A percentile compares a stretch with the other conserved stretches of the same genome.
Evolutionary conservation across 371 early-diverging fungal species (phyloP).

Genomic region (Catenaria anguillulae): DNA sequence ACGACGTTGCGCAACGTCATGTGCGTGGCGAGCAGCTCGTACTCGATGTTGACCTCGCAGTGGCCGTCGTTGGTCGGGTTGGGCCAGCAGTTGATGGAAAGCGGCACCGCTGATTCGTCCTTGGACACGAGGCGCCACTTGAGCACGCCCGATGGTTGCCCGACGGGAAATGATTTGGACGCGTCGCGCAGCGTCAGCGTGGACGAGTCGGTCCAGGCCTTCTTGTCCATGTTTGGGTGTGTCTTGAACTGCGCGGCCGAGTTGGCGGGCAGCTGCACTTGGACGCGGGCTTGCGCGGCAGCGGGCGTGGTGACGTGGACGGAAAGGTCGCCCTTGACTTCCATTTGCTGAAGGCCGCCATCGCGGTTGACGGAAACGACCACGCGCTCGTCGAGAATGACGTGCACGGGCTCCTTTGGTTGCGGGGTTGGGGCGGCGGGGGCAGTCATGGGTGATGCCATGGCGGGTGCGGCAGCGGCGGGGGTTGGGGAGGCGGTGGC

Average conservation of each 20-base stretch:
- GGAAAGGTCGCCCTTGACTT: constrained; percentile 78
- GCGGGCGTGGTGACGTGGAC: constrained; percentile 55
- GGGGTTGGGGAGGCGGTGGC: neutral
- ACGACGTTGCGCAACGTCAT: constrained; percentile 71
- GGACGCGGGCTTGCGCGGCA: constrained; percentile 38
- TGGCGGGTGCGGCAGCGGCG: neutral
- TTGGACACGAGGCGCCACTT: constrained; percentile 70
- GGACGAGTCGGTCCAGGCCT: constrained; percentile 48
- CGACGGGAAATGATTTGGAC: constrained; percentile 67
- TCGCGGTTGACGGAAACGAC: constrained; percentile 67
- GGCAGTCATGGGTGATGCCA: constrained; percentile 1
- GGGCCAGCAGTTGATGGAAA: constrained; percentile 93
- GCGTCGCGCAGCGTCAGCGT: constrained; percentile 67
- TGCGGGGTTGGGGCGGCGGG: constrained; percentile 1
- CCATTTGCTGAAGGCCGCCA: constrained; percentile 78
- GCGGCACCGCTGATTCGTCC: constrained; percentile 68
- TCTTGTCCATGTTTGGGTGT: constrained; percentile 94
- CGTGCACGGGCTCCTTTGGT: constrained; percentile 50
- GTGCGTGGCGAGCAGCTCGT: constrained; percentile 58
- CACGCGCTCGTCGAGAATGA: constrained; percentile 74
- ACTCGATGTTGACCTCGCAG: constrained; percentile 87
- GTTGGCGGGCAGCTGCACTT: constrained; percentile 29
- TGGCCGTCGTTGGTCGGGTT: constrained; percentile 72
- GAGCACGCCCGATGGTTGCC: constrained; percentile 65
- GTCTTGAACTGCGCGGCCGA: constrained; percentile 77